Percentiles rank a stretch among this genome's conserved stretches.
Conservation (phyloP, 495 filamentous ascomycete genomes). For the Elasticomyces elasticus region DNA sequence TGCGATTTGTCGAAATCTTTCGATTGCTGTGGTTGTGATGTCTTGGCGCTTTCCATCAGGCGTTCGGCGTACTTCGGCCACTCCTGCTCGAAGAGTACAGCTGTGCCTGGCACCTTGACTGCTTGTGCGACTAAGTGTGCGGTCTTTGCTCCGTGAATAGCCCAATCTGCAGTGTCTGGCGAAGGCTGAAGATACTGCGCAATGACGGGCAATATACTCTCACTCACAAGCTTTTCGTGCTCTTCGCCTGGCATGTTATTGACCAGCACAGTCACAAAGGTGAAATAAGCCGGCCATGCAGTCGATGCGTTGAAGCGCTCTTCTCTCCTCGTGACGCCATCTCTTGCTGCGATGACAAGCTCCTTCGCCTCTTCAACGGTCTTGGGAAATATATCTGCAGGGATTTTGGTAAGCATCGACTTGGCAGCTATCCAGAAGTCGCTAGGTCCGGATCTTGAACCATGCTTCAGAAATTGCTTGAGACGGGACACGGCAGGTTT, state of each 20-base stretch:
- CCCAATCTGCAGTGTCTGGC: slow-evolving; percentile 41
- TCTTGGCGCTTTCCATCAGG: slow-evolving; percentile 52
- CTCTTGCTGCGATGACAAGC: slow-evolving; percentile 54
- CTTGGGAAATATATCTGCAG: slow-evolving; percentile 41
- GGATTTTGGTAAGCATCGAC: slow-evolving; percentile 50
- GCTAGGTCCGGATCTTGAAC: slow-evolving; percentile 61
- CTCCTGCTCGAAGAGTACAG: slow-evolving; percentile 32
- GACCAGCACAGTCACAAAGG: slow-evolving; percentile 42
- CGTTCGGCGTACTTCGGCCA: slow-evolving; percentile 48
- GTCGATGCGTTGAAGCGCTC: slow-evolving; percentile 56
- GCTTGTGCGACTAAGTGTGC: slow-evolving; percentile 35
- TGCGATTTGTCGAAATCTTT: slow-evolving; percentile 65
- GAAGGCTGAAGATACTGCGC: slow-evolving; percentile 46
- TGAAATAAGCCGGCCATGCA: slow-evolving; percentile 68
- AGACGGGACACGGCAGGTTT: slow-evolving; percentile 54
- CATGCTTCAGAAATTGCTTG: slow-evolving; percentile 65
- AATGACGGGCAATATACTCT: slow-evolving; percentile 47
- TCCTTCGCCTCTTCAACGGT: slow-evolving; percentile 40
- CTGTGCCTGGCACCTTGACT: slow-evolving; percentile 28
- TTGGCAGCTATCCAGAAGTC: slow-evolving; percentile 63
- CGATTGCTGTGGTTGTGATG: slow-evolving; percentile 67
- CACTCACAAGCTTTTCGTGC: slow-evolving; percentile 38
- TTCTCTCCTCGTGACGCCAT: slow-evolving; percentile 60
- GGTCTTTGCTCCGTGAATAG: slow-evolving; percentile 34
- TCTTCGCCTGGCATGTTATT: slow-evolving; percentile 38